Evolutionary conservation across 768 basidiomycete genomes (phyloP), one percentile per base, ranked within the genome.

Genomic region (Mycena kentingensis): DNA sequence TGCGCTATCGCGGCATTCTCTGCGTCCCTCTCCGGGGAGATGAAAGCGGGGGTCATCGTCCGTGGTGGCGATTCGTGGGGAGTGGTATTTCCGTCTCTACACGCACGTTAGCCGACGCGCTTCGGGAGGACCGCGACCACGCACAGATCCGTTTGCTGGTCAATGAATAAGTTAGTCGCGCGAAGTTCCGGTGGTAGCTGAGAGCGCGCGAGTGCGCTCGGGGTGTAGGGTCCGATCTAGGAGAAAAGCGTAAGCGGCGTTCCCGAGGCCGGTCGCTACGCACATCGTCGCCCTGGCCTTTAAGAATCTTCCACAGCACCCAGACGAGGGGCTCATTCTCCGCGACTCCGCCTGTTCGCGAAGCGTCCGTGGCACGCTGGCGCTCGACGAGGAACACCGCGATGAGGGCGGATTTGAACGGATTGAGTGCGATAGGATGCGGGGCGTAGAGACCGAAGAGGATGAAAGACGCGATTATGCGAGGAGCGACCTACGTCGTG

Each of bases 251-350:
- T 51, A 41, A 34, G 45, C 28, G 26, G 49, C 37, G 28, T 22
- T n/a, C n/a, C n/a, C 35, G 38, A 52, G 35, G 31, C 24, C 11
- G 1, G 32, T 24, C 21, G n/a, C 19, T 31, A 76, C 83, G 60
- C 57, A 90, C 89, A 75, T 91, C 88, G 54, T 82, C 84, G 18
- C 89, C 89, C 65, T 90, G 88, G 46, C 89, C 90, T 66, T 83
- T 88, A 49, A 91, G 71, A 51, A 91, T 87, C 71, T 91, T 91
- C 88, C 88, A 91, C 54, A 91, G 73, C 37, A 91, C 89, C 88
- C 89, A 91, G 32, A 90, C 86, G 43, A 91, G 72, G 62, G 89
- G 89, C 63, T 90, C 88, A 65, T 83, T 88, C 45, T 81, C 76
- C 52, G 76, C 75, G 24, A 79, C 76, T 18, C 71, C 75, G n/a